A percentile compares a stretch with the other conserved stretches of the same genome.
phyloP scores from a whole-genome alignment of 768 basidiomycete species.

The Trametes sanguinea region DNA sequence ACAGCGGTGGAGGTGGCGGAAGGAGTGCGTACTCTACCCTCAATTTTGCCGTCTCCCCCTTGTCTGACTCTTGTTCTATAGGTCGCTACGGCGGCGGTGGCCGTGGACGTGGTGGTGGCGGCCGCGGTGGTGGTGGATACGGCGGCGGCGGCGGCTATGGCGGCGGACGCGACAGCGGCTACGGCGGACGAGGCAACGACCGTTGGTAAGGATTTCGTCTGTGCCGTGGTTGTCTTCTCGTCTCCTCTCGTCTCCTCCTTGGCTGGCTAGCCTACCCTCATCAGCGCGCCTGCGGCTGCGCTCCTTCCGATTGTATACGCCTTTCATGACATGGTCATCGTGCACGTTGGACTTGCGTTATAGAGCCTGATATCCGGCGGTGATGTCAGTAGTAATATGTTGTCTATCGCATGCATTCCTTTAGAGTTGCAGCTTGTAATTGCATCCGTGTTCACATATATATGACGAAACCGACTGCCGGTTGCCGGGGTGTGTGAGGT shows the following conservation, averaged over 20 bases:
- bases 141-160: constrained; percentile 43
- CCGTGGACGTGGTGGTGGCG: constrained; percentile 42
- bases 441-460: background rate
- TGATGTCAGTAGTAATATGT: constrained; percentile 18
- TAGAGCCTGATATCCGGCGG: constrained; percentile 9
- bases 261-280: background rate
- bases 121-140: constrained; percentile 47
- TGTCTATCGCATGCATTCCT: constrained; percentile 20
- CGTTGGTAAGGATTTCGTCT: constrained; percentile 32
- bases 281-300: constrained; percentile 1
- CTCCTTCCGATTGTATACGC: background rate
- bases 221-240: background rate
- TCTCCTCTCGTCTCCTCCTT: background rate
- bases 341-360: constrained; percentile 11
- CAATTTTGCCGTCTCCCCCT: background rate
- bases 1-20: constrained; percentile 78
- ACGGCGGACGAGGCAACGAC: constrained; percentile 32
- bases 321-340: background rate
- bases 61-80: constrained; percentile 32
- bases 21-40: constrained; percentile 49
- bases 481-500: background rate
- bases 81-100: constrained; percentile 61
- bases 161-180: constrained; percentile 34
- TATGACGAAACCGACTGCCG: background rate
- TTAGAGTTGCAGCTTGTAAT: constrained; percentile 23